Evolutionary conservation across 257 asterid genomes (phyloP), one percentile per base, ranked within the genome.

Genomic region (Solanum appendiculatum): DNA sequence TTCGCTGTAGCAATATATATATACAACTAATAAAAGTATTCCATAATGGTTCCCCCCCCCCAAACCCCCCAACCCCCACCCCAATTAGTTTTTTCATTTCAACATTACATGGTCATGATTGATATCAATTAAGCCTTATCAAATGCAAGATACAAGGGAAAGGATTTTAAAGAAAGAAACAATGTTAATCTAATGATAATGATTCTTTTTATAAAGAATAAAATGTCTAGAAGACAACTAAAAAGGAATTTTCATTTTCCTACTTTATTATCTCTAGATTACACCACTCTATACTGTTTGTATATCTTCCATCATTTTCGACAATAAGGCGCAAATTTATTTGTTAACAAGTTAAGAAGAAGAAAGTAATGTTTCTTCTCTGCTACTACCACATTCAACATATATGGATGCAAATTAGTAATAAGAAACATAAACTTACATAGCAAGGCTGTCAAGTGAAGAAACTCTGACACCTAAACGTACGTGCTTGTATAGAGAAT

Each of bases 401-500:
- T 21, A 58, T 7, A 72, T 36, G 66, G 44, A 9, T 15, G 84
- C 15, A 66, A 42, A 70, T 69, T 37, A 86, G 58, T 40, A 69
- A 10, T 31, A 81, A 48, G 10, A 80, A 80, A 73, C 40, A 31
- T 21, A n/a, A 91, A 94, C 98, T 95, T 92, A 95, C 99, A 94
- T 91, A 87, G 95, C 95, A 29, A 86, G 89, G 44, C 77, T 68
- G 73, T 87, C 89, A 86, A 97, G 93, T 74, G 95, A 92, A 90
- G 98, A 94, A 87, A 94, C 88, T 87, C 97, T 91, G 87, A 93
- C 93, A 86, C 96, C 99, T 89, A 95, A 90, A 82, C 82, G 87
- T 82, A 95, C 91, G 86, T 91, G 89, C 87, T 88, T 88, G 91
- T 95, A 92, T 88, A 92, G 85, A 85, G 86, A 78, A 36, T 89